Evolutionary conservation across 2,329 filamentous ascomycete genomes (phyloP).

Genomic region (Rhynchosporium graminicola): DNA sequence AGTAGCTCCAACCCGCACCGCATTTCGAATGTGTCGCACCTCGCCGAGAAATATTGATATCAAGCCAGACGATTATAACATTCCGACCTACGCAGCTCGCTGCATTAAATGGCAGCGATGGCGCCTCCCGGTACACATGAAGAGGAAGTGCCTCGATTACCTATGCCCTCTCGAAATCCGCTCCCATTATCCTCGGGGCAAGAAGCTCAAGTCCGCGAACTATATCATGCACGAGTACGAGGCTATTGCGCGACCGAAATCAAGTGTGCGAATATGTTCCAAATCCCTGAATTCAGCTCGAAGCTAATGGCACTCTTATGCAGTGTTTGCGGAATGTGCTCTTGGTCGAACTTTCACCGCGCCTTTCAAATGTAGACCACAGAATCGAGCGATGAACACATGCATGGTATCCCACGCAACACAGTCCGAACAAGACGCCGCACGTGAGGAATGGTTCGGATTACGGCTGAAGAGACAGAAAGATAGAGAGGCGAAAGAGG

Average conservation of each 20-base stretch:
- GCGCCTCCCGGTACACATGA: slow-evolving; percentile 30
- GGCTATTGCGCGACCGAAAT: slow-evolving; percentile 75
- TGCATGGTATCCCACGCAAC: slow-evolving; percentile 91
- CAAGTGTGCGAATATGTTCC: slow-evolving; percentile 56
- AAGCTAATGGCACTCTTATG: not conserved
- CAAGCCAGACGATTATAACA: not conserved
- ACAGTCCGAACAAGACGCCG: slow-evolving; percentile 80
- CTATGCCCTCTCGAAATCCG: slow-evolving; percentile 68
- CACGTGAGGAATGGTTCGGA: slow-evolving; percentile 91
- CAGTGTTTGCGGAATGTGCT: slow-evolving; percentile 91
- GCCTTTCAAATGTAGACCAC: slow-evolving; percentile 78
- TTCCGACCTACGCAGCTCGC: slow-evolving; percentile 8
- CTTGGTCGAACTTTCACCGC: slow-evolving; percentile 82
- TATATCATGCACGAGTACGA: slow-evolving; percentile 80
- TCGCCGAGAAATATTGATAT: slow-evolving; percentile 21
- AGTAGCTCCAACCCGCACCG: not conserved
- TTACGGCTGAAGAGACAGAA: slow-evolving; percentile 68
- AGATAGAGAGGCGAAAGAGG: slow-evolving; percentile 65
- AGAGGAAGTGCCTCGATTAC: slow-evolving; percentile 37
- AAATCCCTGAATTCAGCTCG: too few species aligned
- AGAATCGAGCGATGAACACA: slow-evolving; percentile 84
- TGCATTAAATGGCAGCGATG: slow-evolving; percentile 37
- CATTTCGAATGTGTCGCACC: slow-evolving; percentile 8
- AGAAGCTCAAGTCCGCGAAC: slow-evolving; percentile 77
- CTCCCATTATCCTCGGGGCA: slow-evolving; percentile 80